These are phyloP conservation scores for Cucumis melo DNA, from an alignment of 306 rosid genomes.

Conservation along the genomic window DNA sequence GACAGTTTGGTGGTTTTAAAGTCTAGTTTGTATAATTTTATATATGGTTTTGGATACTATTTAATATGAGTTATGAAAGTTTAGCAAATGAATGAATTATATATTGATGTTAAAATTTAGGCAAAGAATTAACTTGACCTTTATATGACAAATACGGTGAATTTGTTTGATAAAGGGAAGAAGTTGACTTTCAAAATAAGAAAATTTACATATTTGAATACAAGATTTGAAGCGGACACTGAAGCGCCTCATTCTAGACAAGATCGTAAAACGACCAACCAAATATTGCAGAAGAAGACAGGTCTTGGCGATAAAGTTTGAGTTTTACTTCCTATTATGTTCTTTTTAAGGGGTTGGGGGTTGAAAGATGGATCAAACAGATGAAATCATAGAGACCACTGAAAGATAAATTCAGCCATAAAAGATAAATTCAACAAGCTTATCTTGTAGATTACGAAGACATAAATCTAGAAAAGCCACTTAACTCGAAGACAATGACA, in stretches of 20 bases:
- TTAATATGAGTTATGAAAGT: too few species aligned
- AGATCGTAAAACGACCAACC: neutral
- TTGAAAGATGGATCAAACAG: neutral
- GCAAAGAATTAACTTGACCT: too few species aligned
- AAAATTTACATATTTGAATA: neutral
- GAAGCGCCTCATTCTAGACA: neutral
- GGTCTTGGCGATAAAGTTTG: neutral
- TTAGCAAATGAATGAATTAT: too few species aligned
- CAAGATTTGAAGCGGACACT: neutral
- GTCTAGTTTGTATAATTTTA: neutral
- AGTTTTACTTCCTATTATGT: neutral
- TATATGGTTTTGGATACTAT: too few species aligned
- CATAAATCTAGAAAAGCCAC: neutral
- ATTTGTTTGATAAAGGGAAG: too few species aligned
- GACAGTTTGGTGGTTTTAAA: neutral
- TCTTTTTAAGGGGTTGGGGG: neutral
- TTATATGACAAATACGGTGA: too few species aligned
- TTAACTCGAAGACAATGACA: too few species aligned
- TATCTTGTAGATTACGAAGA: neutral
- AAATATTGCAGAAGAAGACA: neutral
- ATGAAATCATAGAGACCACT: neutral
- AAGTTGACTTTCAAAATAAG: too few species aligned
- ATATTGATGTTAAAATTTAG: too few species aligned
- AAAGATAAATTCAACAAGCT: neutral
- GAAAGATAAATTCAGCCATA: neutral